Evolutionary conservation across 148 eudicot species (phyloP), one percentile per base, ranked within the genome.

Genomic region (Chenopodium quinoa): DNA sequence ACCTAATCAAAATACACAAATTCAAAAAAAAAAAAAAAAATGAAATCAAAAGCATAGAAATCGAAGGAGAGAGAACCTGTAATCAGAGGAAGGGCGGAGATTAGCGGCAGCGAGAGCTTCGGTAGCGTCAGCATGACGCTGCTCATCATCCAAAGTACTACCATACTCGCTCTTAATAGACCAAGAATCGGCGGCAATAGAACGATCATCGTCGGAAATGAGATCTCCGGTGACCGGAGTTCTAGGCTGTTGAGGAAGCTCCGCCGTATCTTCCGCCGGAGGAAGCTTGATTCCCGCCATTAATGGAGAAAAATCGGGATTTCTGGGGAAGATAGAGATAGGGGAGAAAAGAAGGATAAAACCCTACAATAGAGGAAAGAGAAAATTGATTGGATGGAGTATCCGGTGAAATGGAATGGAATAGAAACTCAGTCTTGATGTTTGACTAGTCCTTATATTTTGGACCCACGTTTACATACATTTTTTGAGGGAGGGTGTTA

Each of bases 101-200:
- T 88, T 85, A n/a, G 87, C 91, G 20, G 91, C 89, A 31, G 94
- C 90, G 70, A 96, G 99, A 20, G 97, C 99, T 75, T 96, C 98
- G 72, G 99, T 75, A 60, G 98, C 99, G 78, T 93, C 99, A 73
- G 98, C 98, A 76, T 96, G 98, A 69, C 99, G 97, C 80, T 96
- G 99, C 32, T 96, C 98, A 70, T 96, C 98, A 32, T 96, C 99
- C 65, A 96, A 89, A 32, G 97, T 94, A 76, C 97, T 94, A 0
- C 99, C 99, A 54, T 96, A 96, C 78, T 96, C 99, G 85, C 99
- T 96, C 88, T 96, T 96, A 12, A 96, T 93, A 13, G 99, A 96
- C 99, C 99, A 96, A 0, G 99, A 96, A 81, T 96, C 99, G 2
- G 98, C 99, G 67, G 99, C 95, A 25, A 96, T 81, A 2, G 99